These are phyloP conservation scores for Rhizoctonia solani DNA, from an alignment of 1,284 basidiomycete species.

Conservation along the genomic window DNA sequence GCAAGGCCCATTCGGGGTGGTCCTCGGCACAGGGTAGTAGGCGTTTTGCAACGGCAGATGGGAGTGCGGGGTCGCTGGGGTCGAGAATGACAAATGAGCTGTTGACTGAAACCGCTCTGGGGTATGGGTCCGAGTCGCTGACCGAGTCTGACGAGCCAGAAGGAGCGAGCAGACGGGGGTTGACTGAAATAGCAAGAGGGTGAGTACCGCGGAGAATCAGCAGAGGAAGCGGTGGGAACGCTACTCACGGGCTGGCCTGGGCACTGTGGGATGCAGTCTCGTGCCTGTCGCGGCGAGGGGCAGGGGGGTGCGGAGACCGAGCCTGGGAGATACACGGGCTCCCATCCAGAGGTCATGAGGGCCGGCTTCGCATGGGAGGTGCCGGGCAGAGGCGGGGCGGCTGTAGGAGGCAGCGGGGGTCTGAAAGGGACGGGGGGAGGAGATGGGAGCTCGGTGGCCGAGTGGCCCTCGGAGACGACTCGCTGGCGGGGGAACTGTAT, in stretches of 20 bases:
- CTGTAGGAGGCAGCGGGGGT: too few relatives aligned
- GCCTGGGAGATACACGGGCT: background rate
- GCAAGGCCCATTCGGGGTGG: conserved; percentile 11
- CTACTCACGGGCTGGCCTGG: conserved; percentile 7
- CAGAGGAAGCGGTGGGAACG: background rate
- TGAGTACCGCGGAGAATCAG: background rate
- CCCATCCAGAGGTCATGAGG: conserved; percentile 26
- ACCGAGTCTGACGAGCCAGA: background rate
- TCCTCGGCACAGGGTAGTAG: background rate
- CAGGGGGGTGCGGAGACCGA: conserved; percentile 13
- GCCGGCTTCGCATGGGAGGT: background rate
- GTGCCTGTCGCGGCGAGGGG: conserved; percentile 8
- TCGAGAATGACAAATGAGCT: conserved; percentile 31
- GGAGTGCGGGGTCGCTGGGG: background rate
- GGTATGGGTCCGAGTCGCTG: background rate
- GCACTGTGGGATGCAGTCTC: background rate
- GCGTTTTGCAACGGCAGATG: background rate
- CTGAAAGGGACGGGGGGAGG: background rate
- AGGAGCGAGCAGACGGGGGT: background rate
- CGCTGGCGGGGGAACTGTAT: conserved; percentile 14
- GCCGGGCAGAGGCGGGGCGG: background rate
- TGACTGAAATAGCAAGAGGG: background rate
- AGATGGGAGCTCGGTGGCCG: background rate
- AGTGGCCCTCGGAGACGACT: conserved; percentile 18
- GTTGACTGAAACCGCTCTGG: conserved; percentile 7